A percentile compares a stretch with the other conserved stretches of the same genome.
Conservation (phyloP, 108 stramenopile species). For the Schizochytrium sp. region DNA sequence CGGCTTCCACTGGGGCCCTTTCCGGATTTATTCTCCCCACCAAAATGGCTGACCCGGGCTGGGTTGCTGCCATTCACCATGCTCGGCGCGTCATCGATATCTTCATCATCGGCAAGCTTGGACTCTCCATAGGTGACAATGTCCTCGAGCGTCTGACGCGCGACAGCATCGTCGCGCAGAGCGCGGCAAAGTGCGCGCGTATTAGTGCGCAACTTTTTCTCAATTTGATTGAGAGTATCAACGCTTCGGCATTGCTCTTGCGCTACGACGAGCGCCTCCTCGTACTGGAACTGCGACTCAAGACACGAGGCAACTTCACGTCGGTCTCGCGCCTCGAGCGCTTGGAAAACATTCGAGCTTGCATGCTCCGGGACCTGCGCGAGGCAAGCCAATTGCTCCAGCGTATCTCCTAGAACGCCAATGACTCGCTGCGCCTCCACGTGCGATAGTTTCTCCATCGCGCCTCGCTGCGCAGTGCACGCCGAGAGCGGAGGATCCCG, state of each 20-base stretch:
- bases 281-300: neutral
- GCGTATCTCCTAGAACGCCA: neutral
- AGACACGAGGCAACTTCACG: neutral
- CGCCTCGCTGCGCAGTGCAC: too few species aligned
- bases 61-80: too few species aligned
- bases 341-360: neutral
- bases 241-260: neutral
- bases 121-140: neutral
- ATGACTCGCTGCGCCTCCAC: neutral
- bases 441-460: neutral
- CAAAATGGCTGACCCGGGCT: too few species aligned
- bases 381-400: neutral
- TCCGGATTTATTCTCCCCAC: too few species aligned
- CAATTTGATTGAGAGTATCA: neutral
- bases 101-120: neutral
- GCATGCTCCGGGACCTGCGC: neutral
- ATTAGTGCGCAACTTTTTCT: neutral
- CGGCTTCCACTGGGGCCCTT: neutral
- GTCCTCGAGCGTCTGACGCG: neutral
- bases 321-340: neutral
- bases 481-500: too few species aligned
- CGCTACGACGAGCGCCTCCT: neutral
- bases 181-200: neutral
- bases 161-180: neutral
- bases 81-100: neutral